Evolutionary conservation across 2,329 filamentous ascomycete genomes (phyloP), one percentile per base, ranked within the genome.

Genomic region (Alternaria sp.): DNA sequence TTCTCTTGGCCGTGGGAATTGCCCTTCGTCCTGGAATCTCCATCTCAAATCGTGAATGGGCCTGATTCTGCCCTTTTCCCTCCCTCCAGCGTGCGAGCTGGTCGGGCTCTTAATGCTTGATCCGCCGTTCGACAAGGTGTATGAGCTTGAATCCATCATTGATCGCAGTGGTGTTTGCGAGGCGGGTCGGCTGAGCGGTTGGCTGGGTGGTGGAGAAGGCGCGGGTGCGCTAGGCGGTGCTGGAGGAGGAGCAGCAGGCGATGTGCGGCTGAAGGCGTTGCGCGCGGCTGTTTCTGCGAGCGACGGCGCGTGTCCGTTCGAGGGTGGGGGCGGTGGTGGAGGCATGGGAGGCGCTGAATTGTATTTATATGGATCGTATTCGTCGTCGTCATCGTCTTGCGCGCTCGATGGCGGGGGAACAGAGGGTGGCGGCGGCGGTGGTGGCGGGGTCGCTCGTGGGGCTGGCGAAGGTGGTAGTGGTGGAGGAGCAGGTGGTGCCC

Each of bases 1-100:
- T 2, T 91, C 89, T 73, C 95, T 86, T 21, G 95, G 95, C 72
- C 93, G 95, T 0, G 96, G 95, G 50, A 98, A 85, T 70, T 92
- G 86, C 36, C 86, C 87, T 72, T 97, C 95, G 50, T 90, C 88
- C 71, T 95, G 91, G 76, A 97, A 99, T 68, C 90, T 91, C 89
- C 93, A 99, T 69, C 95, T 86, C 57, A 85, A 80, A 79, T 98
- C 96, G 66, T 93, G 87, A 54, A 97, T 89, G 11, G 87, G 81
- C 61, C 89, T 81, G 30, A 80, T 65, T 54, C 72, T 73, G 12
- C 73, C 70, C 49, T 73, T 74, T 10, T 72, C 69, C 26, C 71
- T 71, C n/a, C 55, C 57, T 17, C 57, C 67, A n/a, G 65, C 52
- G 21, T 71, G 68, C 51, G 72, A 65, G 49, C 65, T 69, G 1